Base-by-base conservation (phyloP, 2,329 filamentous ascomycete genomes). In the Zasmidium cellare region DNA sequence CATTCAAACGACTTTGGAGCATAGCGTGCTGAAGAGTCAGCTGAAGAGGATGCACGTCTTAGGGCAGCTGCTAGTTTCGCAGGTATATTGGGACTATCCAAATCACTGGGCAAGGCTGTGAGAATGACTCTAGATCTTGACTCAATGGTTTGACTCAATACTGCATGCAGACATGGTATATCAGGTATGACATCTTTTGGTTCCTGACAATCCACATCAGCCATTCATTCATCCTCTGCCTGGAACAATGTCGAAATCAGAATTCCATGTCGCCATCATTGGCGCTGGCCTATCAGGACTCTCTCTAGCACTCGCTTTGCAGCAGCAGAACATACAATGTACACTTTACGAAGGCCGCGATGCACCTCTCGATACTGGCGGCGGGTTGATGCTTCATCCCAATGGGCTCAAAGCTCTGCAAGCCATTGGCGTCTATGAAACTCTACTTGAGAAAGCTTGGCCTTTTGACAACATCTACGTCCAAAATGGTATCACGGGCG, bases 331-430 rank as follows among this genome's bases (percentile, higher is more conserved):
- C 9, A 53, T 53, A n/a, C 3, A 9, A n/a, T 53, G 51, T 18
- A 31, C 20, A 22, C 51, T 53, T 9, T 53, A 47, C 38, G 51
- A 53, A 53, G 51, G 31, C 23, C 38, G 51, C 19, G 49, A 51
- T 22, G 24, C 25, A 22, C 51, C 51, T 31, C 51, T 53, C 16
- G 24, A 53, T 35, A 53, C 51, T 28, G 38, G 51, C 24, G 51
- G 51, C 22, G 51, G 51, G 12, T 20, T 53, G 6, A 20, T 53
- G 38, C 51, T 53, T 22, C 28, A n/a, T 9, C 38, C 51, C 3
- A 53, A 53, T 23, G 51, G 51, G 20, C 38, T 53, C 19, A 53
- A 53, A 18, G 51, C 46, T 3, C 44, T 53, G 3, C 19, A 53
- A 46, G 35, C n/a, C 22, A 46, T 53, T 16, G 51, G 22, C 25